Percentiles rank a stretch among this genome's conserved stretches.
These are phyloP conservation scores for Mortierella sp. DNA, from an alignment of 371 early-diverging fungal genomes.

Conservation along the genomic window DNA sequence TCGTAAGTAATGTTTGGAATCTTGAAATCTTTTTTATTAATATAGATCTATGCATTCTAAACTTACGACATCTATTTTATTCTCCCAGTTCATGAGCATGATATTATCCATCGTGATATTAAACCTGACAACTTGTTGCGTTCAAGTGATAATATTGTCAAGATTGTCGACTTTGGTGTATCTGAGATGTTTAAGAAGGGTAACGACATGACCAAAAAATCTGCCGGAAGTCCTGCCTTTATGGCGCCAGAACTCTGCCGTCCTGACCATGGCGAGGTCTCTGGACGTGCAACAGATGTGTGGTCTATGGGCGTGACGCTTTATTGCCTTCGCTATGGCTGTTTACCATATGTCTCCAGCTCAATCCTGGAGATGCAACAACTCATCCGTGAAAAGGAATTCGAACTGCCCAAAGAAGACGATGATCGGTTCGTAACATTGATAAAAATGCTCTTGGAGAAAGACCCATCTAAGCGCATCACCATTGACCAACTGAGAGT, in stretches of 20 bases:
- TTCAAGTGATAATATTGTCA: constrained; percentile 84
- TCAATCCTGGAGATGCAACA: constrained; percentile 84
- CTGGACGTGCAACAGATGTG: constrained; percentile 91
- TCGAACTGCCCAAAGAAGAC: constrained; percentile 51
- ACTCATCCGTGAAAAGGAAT: constrained; percentile 72
- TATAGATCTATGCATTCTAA: neutral
- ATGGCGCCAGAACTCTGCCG: constrained; percentile 75
- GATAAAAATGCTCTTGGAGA: constrained; percentile 80
- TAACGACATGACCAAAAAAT: constrained; percentile 74
- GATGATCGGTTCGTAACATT: constrained; percentile 71
- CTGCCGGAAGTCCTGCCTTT: constrained; percentile 94
- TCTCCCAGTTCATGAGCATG: constrained; percentile 85
- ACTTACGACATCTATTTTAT: too few relatives aligned
- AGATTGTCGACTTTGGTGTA: constrained; percentile 99
- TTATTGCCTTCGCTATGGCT: constrained; percentile 91
- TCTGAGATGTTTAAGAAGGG: constrained; percentile 80
- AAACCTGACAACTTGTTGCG: constrained; percentile 99
- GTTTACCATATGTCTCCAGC: constrained; percentile 87
- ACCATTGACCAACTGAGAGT: constrained; percentile 82
- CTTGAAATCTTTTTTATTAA: neutral
- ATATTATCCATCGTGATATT: constrained; percentile 75
- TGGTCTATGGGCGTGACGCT: constrained; percentile 99
- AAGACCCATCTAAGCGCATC: constrained; percentile 83
- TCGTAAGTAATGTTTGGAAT: constrained; percentile 61
- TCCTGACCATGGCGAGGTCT: constrained; percentile 67